A percentile compares a stretch with the other conserved stretches of the same genome.
Conservation (phyloP, 768 basidiomycete genomes). For the Boletus edulis region DNA sequence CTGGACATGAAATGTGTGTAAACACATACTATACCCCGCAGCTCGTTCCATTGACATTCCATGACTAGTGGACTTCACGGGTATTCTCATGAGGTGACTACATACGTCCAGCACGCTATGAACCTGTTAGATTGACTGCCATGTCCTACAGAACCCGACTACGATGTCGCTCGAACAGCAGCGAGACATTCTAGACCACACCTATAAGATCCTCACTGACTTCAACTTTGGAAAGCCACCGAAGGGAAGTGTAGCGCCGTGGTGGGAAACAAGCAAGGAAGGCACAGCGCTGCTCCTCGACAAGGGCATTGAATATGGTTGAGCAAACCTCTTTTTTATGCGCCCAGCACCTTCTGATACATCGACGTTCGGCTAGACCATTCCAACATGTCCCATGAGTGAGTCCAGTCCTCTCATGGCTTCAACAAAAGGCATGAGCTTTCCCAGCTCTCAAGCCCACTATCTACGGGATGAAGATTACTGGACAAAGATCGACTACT, state of each 20-base stretch:
- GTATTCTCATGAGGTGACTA: constrained; percentile 60
- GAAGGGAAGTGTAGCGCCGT: constrained; percentile 68
- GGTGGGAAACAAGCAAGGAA: constrained; percentile 78
- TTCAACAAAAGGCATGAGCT: not conserved
- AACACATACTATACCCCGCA: not conserved
- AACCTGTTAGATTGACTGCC: not conserved
- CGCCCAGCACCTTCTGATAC: constrained; percentile 4
- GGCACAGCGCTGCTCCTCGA: constrained; percentile 62
- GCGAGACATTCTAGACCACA: constrained; percentile 66
- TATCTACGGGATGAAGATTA: constrained; percentile 65
- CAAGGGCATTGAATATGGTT: constrained; percentile 74
- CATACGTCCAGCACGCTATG: constrained; percentile 5
- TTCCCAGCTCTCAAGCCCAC: constrained; percentile 54
- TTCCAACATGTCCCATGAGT: constrained; percentile 57
- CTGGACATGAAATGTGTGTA: constrained; percentile 66
- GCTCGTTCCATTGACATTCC: not conserved
- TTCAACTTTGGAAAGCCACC: constrained; percentile 62
- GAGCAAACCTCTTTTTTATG: not conserved
- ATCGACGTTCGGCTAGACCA: constrained; percentile 40
- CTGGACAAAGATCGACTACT: constrained; percentile 74
- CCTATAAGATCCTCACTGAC: constrained; percentile 58
- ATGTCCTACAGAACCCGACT: constrained; percentile 48
- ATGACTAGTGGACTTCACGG: constrained; percentile 57
- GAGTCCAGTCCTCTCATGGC: not conserved
- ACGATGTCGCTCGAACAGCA: constrained; percentile 65